Percentiles rank a stretch among this genome's conserved stretches.
These are phyloP conservation scores for Dryas drummondii DNA, from an alignment of 306 rosid species.

Conservation along the genomic window DNA sequence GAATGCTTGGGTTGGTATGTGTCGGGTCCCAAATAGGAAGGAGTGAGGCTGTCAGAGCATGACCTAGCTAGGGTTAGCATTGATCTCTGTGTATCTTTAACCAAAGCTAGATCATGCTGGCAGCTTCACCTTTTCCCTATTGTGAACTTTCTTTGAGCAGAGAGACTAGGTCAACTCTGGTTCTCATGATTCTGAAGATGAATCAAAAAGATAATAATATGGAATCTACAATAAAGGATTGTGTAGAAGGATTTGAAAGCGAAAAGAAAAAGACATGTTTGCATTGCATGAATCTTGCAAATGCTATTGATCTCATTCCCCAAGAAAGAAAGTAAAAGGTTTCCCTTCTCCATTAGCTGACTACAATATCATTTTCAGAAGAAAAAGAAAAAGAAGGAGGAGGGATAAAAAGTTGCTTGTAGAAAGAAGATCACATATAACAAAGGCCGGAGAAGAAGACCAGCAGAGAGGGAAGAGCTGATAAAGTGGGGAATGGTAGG, in stretches of 20 bases:
- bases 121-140: conserved; percentile 96
- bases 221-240: background rate
- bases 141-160: conserved; percentile 35
- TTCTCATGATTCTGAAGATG: background rate
- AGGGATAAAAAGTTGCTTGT: background rate
- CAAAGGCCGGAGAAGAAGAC: background rate
- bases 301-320: too few relatives aligned
- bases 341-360: too few relatives aligned
- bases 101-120: conserved; percentile 94
- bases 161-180: conserved; percentile 8
- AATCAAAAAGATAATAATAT: background rate
- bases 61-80: conserved; percentile 83
- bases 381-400: background rate
- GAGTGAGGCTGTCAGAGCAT: conserved; percentile 99
- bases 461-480: too few relatives aligned
- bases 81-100: conserved; percentile 15
- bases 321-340: too few relatives aligned
- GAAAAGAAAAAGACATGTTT: background rate
- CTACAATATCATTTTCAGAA: background rate
- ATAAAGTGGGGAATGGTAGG: too few relatives aligned
- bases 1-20: background rate
- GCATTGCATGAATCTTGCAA: background rate
- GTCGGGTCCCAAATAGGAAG: conserved; percentile 70
- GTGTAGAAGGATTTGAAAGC: background rate
- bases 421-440: conserved; percentile 3